Conservation (phyloP, 352 stramenopile species). For the Globisporangium abappressorium region DNA sequence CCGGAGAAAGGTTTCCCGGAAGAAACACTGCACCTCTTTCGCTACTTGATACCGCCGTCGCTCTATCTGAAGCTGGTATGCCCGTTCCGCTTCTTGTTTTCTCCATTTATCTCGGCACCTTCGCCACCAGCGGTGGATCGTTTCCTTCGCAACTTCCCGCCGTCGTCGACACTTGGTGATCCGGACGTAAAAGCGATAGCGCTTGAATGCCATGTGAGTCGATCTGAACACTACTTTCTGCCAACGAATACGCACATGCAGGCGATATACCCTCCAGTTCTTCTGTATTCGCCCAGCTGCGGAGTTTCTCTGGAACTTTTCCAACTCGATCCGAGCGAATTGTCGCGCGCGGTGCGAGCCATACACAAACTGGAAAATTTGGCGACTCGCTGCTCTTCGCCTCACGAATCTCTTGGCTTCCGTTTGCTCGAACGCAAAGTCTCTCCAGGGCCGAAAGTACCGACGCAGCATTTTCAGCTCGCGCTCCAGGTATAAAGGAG, state of each 20-base stretch:
- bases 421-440: conserved; percentile 20
- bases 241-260: neutral
- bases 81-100: conserved; percentile 10
- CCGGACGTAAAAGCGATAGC: conserved; percentile 36
- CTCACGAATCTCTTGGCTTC: conserved; percentile 26
- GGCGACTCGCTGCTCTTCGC: conserved; percentile 21
- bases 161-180: conserved; percentile 21
- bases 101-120: conserved; percentile 11
- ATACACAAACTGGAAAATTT: conserved; percentile 28
- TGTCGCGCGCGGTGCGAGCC: conserved; percentile 9
- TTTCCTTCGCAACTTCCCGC: conserved; percentile 30
- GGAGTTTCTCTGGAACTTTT: conserved; percentile 10
- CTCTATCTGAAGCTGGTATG: conserved; percentile 12
- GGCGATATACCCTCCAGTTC: conserved; percentile 21
- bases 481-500: conserved; percentile 44
- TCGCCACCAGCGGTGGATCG: conserved; percentile 48
- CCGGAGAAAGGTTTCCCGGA: conserved; percentile 42
- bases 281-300: conserved; percentile 28
- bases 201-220: conserved; percentile 43
- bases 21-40: conserved; percentile 38
- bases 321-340: conserved; percentile 7
- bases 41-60: conserved; percentile 24
- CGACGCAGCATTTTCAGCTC: conserved; percentile 70
- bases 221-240: conserved; percentile 29
- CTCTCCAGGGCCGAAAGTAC: conserved; percentile 43